Evolutionary conservation across 768 basidiomycete species (phyloP).

Genomic region (Boletus vinaceobasis): DNA sequence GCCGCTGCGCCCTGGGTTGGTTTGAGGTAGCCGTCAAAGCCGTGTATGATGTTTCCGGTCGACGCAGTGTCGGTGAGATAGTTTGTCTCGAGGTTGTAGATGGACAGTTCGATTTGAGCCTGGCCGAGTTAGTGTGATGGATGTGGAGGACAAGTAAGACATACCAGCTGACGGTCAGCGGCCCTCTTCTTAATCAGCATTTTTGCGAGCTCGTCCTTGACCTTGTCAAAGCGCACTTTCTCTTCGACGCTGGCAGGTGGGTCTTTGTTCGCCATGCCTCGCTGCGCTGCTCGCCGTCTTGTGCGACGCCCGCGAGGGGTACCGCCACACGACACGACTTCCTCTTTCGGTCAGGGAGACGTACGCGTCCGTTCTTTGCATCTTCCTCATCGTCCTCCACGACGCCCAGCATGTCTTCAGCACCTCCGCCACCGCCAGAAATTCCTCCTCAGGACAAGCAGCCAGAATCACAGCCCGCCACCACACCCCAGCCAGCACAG

Average conservation of each 20-base stretch:
- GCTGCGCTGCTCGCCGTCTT: neutral
- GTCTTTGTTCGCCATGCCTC: slow-evolving; percentile 38
- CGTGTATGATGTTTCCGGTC: slow-evolving; percentile 85
- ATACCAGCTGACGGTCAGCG: slow-evolving; percentile 73
- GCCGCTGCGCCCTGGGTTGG: slow-evolving; percentile 49
- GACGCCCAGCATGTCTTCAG: slow-evolving; percentile 48
- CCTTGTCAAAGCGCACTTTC: slow-evolving; percentile 63
- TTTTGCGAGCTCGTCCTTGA: slow-evolving; percentile 71
- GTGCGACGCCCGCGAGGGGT: neutral
- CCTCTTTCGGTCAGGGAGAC: slow-evolving; percentile 23
- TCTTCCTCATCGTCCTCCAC: neutral
- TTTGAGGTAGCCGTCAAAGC: slow-evolving; percentile 85
- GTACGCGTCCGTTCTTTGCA: slow-evolving; percentile 25
- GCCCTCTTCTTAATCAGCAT: slow-evolving; percentile 72
- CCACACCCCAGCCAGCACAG: slow-evolving; percentile 32
- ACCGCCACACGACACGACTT: slow-evolving; percentile 11
- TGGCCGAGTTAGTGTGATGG: slow-evolving; percentile 24
- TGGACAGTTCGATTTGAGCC: slow-evolving; percentile 76
- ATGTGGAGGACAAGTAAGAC: slow-evolving; percentile 17
- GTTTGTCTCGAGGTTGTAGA: slow-evolving; percentile 71
- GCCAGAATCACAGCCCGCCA: slow-evolving; percentile 38
- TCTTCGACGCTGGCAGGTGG: slow-evolving; percentile 56
- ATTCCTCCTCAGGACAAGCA: slow-evolving; percentile 48
- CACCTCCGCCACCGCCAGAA: slow-evolving; percentile 48
- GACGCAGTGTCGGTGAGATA: slow-evolving; percentile 79